These are phyloP conservation scores for Fraxinus nigra DNA, from an alignment of 305 asterid genomes.

Conservation along the genomic window DNA sequence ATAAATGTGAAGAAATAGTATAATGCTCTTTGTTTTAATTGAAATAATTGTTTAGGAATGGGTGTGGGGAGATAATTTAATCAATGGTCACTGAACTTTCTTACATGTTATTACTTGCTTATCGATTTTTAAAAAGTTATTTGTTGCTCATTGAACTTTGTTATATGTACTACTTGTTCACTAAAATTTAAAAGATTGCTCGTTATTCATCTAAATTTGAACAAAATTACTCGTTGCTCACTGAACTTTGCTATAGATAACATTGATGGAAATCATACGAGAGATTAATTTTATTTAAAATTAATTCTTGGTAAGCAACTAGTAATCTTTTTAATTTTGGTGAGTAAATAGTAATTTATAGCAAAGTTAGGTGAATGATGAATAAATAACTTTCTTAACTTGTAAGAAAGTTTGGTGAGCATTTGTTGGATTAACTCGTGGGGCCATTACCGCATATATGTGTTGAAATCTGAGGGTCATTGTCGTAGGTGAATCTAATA, in stretches of 20 bases:
- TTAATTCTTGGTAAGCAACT: background rate
- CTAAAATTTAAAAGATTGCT: no score
- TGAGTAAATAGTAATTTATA: background rate
- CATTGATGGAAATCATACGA: no score
- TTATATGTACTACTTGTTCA: background rate
- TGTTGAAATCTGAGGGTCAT: background rate
- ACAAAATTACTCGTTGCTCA: background rate
- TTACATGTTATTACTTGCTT: no score
- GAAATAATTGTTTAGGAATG: background rate
- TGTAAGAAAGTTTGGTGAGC: background rate
- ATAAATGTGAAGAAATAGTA: background rate
- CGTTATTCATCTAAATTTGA: background rate
- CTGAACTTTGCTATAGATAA: background rate
- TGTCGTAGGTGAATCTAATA: background rate
- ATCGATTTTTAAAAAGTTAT: no score
- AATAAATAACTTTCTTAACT: no score
- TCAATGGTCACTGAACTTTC: no score
- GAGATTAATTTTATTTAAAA: no score
- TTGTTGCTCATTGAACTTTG: no score
- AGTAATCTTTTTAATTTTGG: no score
- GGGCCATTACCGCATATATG: background rate
- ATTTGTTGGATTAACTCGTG: background rate
- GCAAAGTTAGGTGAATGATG: background rate
- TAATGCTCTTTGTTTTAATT: background rate
- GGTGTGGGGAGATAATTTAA: background rate